Conservation (phyloP, 257 asterid genomes). For the Jasminum sambac region DNA sequence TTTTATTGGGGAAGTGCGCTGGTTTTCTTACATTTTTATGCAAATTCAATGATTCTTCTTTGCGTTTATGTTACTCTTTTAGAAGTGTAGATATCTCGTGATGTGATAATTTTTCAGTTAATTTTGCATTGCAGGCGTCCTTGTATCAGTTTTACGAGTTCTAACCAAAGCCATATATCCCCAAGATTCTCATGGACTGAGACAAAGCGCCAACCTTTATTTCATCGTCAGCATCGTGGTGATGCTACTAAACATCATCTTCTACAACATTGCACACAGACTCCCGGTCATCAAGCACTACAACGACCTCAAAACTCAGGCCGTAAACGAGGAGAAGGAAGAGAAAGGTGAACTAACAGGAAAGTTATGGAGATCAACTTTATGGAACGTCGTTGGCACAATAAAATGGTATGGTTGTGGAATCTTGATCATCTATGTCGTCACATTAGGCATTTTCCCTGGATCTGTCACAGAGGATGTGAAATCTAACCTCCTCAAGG, state of each 20-base stretch:
- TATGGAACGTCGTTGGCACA: slow-evolving; percentile 69
- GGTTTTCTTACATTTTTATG: neutral
- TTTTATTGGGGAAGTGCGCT: neutral
- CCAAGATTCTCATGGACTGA: slow-evolving; percentile 74
- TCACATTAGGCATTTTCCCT: slow-evolving; percentile 83
- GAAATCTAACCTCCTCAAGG: slow-evolving; percentile 65
- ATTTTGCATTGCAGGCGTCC: slow-evolving; percentile 63
- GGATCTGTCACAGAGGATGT: slow-evolving; percentile 94
- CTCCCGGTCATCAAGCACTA: slow-evolving; percentile 83
- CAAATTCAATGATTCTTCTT: neutral
- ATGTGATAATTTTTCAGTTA: slow-evolving; percentile 6
- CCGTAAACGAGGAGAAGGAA: slow-evolving; percentile 64
- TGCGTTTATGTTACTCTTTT: neutral
- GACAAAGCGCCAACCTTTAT: slow-evolving; percentile 88
- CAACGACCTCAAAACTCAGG: slow-evolving; percentile 60
- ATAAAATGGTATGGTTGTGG: slow-evolving; percentile 86
- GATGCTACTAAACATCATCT: slow-evolving; percentile 68
- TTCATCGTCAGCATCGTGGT: slow-evolving; percentile 68
- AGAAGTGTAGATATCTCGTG: neutral
- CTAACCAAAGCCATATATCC: slow-evolving; percentile 81
- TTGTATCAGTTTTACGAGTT: slow-evolving; percentile 71
- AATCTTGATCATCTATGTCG: slow-evolving; percentile 55
- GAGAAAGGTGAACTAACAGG: slow-evolving; percentile 67
- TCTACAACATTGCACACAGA: slow-evolving; percentile 68
- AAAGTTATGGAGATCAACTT: slow-evolving; percentile 61